These are phyloP conservation scores for Blastobotrys terrestris DNA, from an alignment of 805 yeast species.

Conservation along the genomic window DNA sequence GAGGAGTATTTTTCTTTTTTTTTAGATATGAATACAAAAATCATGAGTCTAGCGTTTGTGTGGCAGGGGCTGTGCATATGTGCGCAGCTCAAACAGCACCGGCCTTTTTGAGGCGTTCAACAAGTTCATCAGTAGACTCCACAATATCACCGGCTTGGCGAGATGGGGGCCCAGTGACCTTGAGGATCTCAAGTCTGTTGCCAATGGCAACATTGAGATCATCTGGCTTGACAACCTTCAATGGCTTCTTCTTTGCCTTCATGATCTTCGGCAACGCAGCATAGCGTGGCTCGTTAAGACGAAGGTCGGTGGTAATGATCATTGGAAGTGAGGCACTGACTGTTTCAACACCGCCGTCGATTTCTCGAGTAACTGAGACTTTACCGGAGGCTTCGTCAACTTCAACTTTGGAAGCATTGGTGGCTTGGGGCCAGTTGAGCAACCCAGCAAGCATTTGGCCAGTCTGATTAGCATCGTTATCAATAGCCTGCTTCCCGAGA, in stretches of 20 bases:
- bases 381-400: constrained; percentile 47
- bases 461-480: constrained; percentile 89
- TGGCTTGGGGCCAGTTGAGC: constrained; percentile 94
- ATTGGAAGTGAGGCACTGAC: constrained; percentile 73
- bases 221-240: constrained; percentile 55
- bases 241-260: constrained; percentile 97
- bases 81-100: constrained; percentile 60
- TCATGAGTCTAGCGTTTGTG: not conserved
- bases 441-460: constrained; percentile 96
- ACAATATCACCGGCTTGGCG: constrained; percentile 82
- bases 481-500: constrained; percentile 95
- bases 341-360: constrained; percentile 92
- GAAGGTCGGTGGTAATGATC: constrained; percentile 85
- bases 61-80: too few species aligned
- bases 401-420: constrained; percentile 83
- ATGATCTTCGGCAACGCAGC: constrained; percentile 94
- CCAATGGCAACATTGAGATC: constrained; percentile 66
- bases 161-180: constrained; percentile 79
- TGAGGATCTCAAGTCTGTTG: constrained; percentile 59
- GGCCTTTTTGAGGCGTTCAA: constrained; percentile 67
- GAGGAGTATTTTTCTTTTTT: too few species aligned
- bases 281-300: constrained; percentile 91
- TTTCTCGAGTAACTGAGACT: constrained; percentile 77
- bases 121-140: constrained; percentile 71
- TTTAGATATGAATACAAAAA: too few species aligned